Evolutionary conservation across 805 yeast species (phyloP), one percentile per base, ranked within the genome.

Genomic region (Saturnispora zaruensis): DNA sequence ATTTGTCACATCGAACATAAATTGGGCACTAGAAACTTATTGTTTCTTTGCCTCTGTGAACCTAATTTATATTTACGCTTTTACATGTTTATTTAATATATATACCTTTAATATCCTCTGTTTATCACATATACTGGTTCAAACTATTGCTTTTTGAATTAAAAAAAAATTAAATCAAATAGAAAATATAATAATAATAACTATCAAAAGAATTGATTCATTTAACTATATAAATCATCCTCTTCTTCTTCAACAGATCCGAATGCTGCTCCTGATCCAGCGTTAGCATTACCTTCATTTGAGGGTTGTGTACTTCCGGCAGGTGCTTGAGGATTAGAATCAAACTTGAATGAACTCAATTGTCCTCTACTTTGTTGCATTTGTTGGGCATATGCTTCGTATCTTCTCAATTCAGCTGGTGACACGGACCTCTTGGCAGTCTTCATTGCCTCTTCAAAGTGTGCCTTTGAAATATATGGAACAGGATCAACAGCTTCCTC

Each of bases 401-500:
- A 93, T 72, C 99, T 90, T 72, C 99, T 93, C 64, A 93, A 78
- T 71, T 93, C 99, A 36, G 96, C 87, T 64, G 95, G 98, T 38
- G 95, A 83, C 45, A 93, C 99, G 50, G 97, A 90, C 62, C 98
- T 86, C 71, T 89, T 85, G 48, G 99, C 99, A 1, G 98, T 89
- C 82, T 91, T 90, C 99, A 93, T 93, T 44, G 99, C 99, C 75
- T 93, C 98, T 71, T 93, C 96, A 62, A 93, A 89, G 68, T 93
- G 99, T 47, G 83, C 84, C 65, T 84, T 86, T 28, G 96, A 87
- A 62, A 93, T 91, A 68, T 70, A 93, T 63, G 99, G 99, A 59
- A 93, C 99, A 28, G 96, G 88, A 67, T 93, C 99, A 64, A 82
- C 89, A 61, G 80, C 87, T 68, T 79, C 87, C 53, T 77, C 87